Conservation (phyloP, 129 eudicot species). For the Artemisia annua region DNA sequence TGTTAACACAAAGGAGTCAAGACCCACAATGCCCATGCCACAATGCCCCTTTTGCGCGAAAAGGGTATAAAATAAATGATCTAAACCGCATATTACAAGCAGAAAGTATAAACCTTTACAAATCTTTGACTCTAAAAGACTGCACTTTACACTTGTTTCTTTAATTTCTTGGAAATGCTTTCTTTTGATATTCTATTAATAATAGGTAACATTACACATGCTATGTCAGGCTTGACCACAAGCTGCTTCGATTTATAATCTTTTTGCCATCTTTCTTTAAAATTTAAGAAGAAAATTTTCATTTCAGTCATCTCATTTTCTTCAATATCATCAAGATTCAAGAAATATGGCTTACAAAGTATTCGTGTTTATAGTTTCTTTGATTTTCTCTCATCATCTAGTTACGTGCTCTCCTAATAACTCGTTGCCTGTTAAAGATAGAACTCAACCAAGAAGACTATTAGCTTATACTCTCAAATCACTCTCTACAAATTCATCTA, state of each 20-base stretch:
- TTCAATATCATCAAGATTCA: conserved; percentile 5
- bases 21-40: conserved; percentile 28
- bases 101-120: conserved; percentile 23
- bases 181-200: conserved; percentile 17
- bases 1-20: conserved; percentile 23
- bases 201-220: conserved; percentile 40
- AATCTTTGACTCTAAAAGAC: neutral
- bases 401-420: conserved; percentile 21
- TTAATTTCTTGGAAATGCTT: conserved; percentile 7
- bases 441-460: conserved; percentile 58
- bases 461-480: conserved; percentile 39
- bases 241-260: conserved; percentile 40
- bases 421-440: conserved; percentile 23
- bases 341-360: conserved; percentile 45
- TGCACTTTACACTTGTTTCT: conserved; percentile 51
- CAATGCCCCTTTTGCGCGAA: conserved; percentile 4
- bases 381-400: conserved; percentile 42
- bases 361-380: conserved; percentile 38
- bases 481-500: conserved; percentile 26
- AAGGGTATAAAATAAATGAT: conserved; percentile 9
- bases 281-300: conserved; percentile 20
- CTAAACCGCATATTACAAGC: conserved; percentile 29
- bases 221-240: conserved; percentile 51
- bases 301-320: conserved; percentile 26
- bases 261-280: conserved; percentile 33